These are phyloP conservation scores for Uronychia setigera DNA, from an alignment of 73 alveolate genomes.

Conservation along the genomic window DNA sequence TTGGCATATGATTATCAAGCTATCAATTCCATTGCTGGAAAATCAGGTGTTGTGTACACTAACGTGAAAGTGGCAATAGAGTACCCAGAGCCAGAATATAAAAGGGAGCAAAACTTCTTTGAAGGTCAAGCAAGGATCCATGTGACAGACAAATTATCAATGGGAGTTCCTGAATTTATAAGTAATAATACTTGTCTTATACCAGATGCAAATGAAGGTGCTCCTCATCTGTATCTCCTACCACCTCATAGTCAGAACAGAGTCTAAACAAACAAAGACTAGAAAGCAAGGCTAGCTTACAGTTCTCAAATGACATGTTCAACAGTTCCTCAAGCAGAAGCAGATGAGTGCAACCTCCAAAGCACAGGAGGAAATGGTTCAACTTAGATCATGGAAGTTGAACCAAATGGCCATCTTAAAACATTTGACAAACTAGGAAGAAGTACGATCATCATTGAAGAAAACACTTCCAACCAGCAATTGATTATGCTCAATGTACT, in stretches of 20 bases:
- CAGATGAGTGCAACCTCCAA: neutral
- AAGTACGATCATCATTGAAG: constrained; percentile 57
- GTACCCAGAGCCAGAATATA: constrained; percentile 60
- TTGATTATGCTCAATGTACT: constrained; percentile 56
- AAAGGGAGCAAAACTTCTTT: constrained; percentile 50
- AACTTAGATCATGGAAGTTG: constrained; percentile 5
- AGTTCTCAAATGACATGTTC: constrained; percentile 6
- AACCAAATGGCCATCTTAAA: constrained; percentile 2
- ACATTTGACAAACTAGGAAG: constrained; percentile 58
- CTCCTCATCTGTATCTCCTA: constrained; percentile 49
- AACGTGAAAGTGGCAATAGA: constrained; percentile 56
- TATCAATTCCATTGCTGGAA: constrained; percentile 45
- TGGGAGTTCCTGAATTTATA: constrained; percentile 56
- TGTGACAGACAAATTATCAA: constrained; percentile 50
- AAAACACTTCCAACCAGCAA: constrained; percentile 46
- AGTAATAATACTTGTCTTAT: neutral
- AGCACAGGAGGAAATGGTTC: neutral
- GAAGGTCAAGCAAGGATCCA: constrained; percentile 29
- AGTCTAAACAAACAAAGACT: constrained; percentile 54
- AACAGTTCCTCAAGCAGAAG: neutral
- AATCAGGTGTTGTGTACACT: constrained; percentile 50
- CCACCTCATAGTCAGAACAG: constrained; percentile 48
- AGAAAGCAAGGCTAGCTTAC: constrained; percentile 46
- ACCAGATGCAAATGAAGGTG: neutral
- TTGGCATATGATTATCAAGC: constrained; percentile 22